A percentile compares a stretch with the other conserved stretches of the same genome.
phyloP scores from a whole-genome alignment of 139 green algal genomes.

The Picochlorum sp. region DNA sequence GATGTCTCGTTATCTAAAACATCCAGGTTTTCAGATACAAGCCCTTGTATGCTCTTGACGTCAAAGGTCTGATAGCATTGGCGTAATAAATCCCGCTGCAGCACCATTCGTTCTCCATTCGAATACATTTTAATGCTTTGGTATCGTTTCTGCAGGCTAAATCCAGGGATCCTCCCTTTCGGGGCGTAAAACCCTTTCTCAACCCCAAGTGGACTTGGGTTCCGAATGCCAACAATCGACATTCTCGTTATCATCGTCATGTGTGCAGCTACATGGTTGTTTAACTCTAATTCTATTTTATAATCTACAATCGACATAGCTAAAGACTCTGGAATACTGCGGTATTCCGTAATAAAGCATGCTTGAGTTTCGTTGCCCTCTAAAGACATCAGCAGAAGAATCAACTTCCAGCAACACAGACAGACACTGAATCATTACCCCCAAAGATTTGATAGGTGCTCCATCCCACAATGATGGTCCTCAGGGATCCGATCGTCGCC shows the following conservation, averaged over 20 bases:
- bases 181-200: too few species aligned
- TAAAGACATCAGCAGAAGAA: not conserved
- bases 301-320: not conserved
- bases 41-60: too few species aligned
- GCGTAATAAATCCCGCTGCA: not conserved
- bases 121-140: not conserved
- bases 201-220: too few species aligned
- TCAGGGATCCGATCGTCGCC: not conserved
- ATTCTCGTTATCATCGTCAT: too few species aligned
- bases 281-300: too few species aligned
- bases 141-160: not conserved
- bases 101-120: not conserved
- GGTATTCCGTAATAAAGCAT: too few species aligned
- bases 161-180: too few species aligned
- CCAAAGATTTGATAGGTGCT: constrained; percentile 1
- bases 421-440: not conserved
- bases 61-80: not conserved
- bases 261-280: not conserved
- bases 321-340: not conserved
- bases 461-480: not conserved
- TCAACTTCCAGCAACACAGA: not conserved
- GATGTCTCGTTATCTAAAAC: too few species aligned
- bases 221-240: too few species aligned
- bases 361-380: not conserved
- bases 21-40: too few species aligned